Base-by-base conservation (phyloP, 352 stramenopile species). In the Pythium guiyangense region DNA sequence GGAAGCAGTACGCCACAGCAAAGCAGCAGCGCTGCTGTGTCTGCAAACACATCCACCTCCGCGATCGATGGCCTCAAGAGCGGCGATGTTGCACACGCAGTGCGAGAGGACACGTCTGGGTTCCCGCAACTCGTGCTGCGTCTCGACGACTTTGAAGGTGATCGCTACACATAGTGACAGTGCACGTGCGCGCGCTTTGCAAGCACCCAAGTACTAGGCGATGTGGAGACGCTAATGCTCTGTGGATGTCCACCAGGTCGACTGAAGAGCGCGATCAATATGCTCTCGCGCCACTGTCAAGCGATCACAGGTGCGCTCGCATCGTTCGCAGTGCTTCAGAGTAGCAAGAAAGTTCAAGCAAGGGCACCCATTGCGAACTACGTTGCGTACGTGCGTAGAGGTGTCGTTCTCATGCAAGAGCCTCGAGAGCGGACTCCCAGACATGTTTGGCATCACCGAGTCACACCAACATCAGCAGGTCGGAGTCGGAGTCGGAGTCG, bases 251-350 rank as follows among this genome's bases (percentile, higher is more conserved):
- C 4, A 25, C 42, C 52, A 86, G 76, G 63, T 25, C 59, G 63
- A 0, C 34, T 86, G 18, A 76, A 74, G 31, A 60, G 64, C 43
- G 66, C 59, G 47, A 69, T 74, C 57, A 80, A 71, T 50, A 64
- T 70, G 39, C 59, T 84, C 6, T 79, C 75, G 27, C 74, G 73
- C 25, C 76, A 88, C 48, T 81, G 73, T 49, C 66, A 86, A 56
- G 74, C 71, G 22, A 77, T 85, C 59, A 70, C 66, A 52, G 77
- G 77, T 85, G 69, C n/a, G 26, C 20, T 42, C n/a, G 11, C 48
- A n/a, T n/a, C n/a, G n/a, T n/a, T n/a, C n/a, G n/a, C n/a, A n/a
- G n/a, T 29, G 9, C 14, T 6, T 34, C 20, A 15, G 44, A 17
- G 6, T 4, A 11, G 3, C 3, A 8, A 27, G 20, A 31, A 5